Percentiles rank a stretch among this genome's conserved stretches.
Conservation (phyloP, 2,329 filamentous ascomycete genomes). For the Aspergillus fijiensis region DNA sequence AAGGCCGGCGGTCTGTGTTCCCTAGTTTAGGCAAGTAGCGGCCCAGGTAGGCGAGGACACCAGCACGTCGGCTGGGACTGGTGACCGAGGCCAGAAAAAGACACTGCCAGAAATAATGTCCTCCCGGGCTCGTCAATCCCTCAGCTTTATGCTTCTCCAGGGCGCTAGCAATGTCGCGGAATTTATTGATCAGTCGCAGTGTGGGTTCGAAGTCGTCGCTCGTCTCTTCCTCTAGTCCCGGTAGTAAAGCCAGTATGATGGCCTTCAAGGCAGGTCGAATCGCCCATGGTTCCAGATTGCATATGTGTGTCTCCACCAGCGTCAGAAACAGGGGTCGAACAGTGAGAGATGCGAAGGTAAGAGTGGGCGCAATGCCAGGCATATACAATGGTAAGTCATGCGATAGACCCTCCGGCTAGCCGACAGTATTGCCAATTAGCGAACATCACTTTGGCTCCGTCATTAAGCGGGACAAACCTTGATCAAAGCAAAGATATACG, state of each 20-base stretch:
- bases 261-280: conserved; percentile 87
- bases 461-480: conserved; percentile 52
- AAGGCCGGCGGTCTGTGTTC: conserved; percentile 33
- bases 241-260: conserved; percentile 82
- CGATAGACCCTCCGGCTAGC: conserved; percentile 68
- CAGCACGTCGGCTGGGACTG: conserved; percentile 77
- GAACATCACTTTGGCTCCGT: neutral
- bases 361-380: conserved; percentile 80
- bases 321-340: conserved; percentile 83
- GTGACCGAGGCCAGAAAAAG: conserved; percentile 93
- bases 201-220: conserved; percentile 96
- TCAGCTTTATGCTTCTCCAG: conserved; percentile 55
- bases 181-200: conserved; percentile 71
- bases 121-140: conserved; percentile 58
- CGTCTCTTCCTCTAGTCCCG: conserved; percentile 91
- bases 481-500: conserved; percentile 82
- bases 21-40: conserved; percentile 75
- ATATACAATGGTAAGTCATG: conserved; percentile 83
- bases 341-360: conserved; percentile 92
- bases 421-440: conserved; percentile 4
- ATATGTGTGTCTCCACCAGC: conserved; percentile 76
- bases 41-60: conserved; percentile 81
- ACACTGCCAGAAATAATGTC: conserved; percentile 97
- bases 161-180: conserved; percentile 61
- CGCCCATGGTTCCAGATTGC: conserved; percentile 67